Evolutionary conservation across 805 yeast species (phyloP).

Genomic region (Ogataea henricii): DNA sequence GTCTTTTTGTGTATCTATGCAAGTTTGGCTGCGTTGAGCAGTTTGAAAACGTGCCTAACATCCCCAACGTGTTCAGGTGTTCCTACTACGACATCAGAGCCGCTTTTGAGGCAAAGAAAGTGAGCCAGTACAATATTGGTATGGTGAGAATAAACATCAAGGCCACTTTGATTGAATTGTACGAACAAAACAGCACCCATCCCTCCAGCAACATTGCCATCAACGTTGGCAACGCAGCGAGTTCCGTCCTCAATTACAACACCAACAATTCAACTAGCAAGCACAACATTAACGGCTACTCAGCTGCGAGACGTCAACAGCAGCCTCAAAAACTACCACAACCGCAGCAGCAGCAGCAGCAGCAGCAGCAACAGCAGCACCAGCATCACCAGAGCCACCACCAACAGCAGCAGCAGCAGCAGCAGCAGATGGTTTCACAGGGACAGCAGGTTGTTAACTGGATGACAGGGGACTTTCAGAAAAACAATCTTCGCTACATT

Average conservation of each 20-base stretch:
- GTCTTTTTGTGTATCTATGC: slow-evolving; percentile 20
- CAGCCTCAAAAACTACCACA: neutral
- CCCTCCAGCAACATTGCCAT: neutral
- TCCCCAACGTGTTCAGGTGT: slow-evolving; percentile 26
- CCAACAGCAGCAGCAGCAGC: neutral
- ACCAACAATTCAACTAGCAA: neutral
- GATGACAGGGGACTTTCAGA: slow-evolving; percentile 19
- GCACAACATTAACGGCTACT: neutral
- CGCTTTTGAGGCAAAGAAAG: slow-evolving; percentile 34
- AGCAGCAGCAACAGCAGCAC: neutral
- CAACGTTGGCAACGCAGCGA: neutral
- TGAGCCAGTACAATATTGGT: slow-evolving; percentile 10
- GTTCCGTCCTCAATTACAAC: neutral
- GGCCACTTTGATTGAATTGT: slow-evolving; percentile 27
- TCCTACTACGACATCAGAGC: slow-evolving; percentile 39
- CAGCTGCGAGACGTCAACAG: neutral
- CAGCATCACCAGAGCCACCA: neutral
- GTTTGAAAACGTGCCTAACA: slow-evolving; percentile 14
- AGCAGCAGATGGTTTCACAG: neutral
- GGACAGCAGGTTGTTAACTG: slow-evolving; percentile 17
- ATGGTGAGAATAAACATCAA: slow-evolving; percentile 19
- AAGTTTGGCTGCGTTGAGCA: slow-evolving; percentile 27
- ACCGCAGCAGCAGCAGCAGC: neutral
- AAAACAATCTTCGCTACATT: neutral
- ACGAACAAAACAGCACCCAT: slow-evolving; percentile 10